Evolutionary conservation across 1,284 basidiomycete genomes (phyloP).

Genomic region (Stygiomarasmius scandens): DNA sequence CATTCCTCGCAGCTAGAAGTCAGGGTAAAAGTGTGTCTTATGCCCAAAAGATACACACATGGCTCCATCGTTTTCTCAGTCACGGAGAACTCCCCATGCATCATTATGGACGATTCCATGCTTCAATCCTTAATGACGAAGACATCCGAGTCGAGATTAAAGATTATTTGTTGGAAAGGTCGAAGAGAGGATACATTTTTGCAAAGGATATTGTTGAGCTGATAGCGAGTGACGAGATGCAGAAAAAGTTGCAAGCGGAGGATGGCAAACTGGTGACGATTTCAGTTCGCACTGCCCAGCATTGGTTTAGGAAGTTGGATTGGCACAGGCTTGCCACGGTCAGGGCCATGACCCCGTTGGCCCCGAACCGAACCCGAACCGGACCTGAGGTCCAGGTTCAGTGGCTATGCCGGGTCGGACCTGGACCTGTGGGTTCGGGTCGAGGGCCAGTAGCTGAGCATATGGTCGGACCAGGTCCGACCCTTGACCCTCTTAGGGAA

Average conservation of each 20-base stretch:
- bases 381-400: too few species aligned
- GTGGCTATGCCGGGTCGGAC: too few species aligned
- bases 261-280: background rate
- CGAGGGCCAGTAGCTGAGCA: too few species aligned
- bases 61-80: slow-evolving; percentile 23
- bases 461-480: too few species aligned
- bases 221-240: slow-evolving; percentile 13
- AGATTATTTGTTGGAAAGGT: slow-evolving; percentile 8
- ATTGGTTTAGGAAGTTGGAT: slow-evolving; percentile 31
- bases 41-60: slow-evolving; percentile 21
- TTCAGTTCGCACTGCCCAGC: slow-evolving; percentile 23
- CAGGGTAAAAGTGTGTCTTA: slow-evolving; percentile 17
- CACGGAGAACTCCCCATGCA: slow-evolving; percentile 17
- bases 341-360: too few species aligned
- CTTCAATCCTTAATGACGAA: slow-evolving; percentile 22
- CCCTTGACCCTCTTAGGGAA: too few species aligned
- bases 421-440: too few species aligned
- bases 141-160: slow-evolving; percentile 21
- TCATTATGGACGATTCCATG: slow-evolving; percentile 13
- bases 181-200: slow-evolving; percentile 12
- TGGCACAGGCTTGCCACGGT: too few species aligned
- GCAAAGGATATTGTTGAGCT: slow-evolving; percentile 13
- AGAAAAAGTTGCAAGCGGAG: background rate
- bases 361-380: too few species aligned
- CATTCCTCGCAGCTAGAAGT: slow-evolving; percentile 20